Conservation (phyloP, 305 asterid species). For the Fraxinus latifolia region DNA sequence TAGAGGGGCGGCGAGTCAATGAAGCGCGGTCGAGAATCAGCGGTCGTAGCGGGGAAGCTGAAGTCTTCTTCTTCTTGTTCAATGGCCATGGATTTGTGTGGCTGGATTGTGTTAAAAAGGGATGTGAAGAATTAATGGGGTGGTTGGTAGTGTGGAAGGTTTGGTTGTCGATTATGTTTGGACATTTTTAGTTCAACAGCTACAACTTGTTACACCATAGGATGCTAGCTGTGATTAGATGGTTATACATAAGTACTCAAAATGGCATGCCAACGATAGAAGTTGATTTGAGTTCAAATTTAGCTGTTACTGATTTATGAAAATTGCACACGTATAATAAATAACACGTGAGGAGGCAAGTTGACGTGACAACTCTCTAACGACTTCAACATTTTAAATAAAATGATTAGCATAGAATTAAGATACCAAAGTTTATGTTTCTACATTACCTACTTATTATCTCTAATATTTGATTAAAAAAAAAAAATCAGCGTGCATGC, state of each 20-base stretch:
- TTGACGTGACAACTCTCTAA: not conserved
- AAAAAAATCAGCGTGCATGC: not conserved
- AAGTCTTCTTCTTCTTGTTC: conserved; percentile 46
- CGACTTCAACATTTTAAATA: not conserved
- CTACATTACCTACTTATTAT: not conserved
- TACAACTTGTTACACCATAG: conserved; percentile 26
- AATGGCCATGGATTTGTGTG: conserved; percentile 47
- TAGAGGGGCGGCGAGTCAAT: conserved; percentile 66
- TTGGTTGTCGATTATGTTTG: conserved; percentile 33
- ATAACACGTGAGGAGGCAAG: not conserved
- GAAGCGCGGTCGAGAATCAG: conserved; percentile 36
- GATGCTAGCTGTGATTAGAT: not conserved
- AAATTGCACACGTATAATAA: not conserved
- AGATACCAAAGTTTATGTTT: not conserved
- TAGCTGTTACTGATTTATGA: not conserved
- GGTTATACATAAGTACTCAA: not conserved
- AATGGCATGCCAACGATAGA: not conserved
- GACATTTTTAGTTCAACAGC: conserved; percentile 57
- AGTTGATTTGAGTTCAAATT: not conserved
- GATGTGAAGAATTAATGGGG: conserved; percentile 11
- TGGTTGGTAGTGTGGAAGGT: conserved; percentile 43
- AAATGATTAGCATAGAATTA: not conserved
- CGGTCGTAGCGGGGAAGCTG: conserved; percentile 55
- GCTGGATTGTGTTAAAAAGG: conserved; percentile 36
- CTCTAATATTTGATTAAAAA: not conserved